Base-by-base conservation (phyloP, 73 alveolate genomes). In the Uronychia binucleata region DNA sequence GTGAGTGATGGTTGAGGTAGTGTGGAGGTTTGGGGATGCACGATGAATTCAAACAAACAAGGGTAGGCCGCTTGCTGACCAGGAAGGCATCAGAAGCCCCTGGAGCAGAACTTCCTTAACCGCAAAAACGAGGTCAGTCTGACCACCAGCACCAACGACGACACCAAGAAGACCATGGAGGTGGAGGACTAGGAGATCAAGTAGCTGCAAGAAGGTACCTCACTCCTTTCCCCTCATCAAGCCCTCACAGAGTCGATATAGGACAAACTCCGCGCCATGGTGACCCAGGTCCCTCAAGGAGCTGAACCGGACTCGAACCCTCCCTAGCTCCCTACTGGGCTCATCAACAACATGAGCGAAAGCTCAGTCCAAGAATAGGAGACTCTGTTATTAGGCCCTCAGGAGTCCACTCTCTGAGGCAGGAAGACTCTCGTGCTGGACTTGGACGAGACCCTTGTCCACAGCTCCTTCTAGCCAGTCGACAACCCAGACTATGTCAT, bases 371-470 rank as follows among this genome's bases (percentile, higher is more conserved):
- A 46, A 46, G 67, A 46, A 19, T 19, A 46, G 67, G 67, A 46
- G 67, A 46, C 67, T 19, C 67, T 46, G n/a, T 19, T 46, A 11
- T 46, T 46, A 46, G n/a, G n/a, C 5, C 67, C 67, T 46, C 67
- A 46, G 67, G 19, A 11, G 5, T 11, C 67, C 67, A 19, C 5
- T 19, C 67, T 11, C 19, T 19, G 5, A 11, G 75, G 80, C 26
- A 82, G 80, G 67, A 87, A 87, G 59, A 87, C 94, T 32, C 75
- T 87, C 33, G 94, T 87, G 0, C 74, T 87, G 30, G 94, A 87
- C 74, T 76, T 87, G n/a, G 94, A 87, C 75, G 94, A 87, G 78
- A 87, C 94, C 0, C 46, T 87, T 19, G 94, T 87, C 27, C 94
- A 87, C 35, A 57, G 85, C 1, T 83, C 90, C 14, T 87, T 87